Base-by-base conservation (phyloP, 2,329 filamentous ascomycete species). In the Hysterium pulicare region DNA sequence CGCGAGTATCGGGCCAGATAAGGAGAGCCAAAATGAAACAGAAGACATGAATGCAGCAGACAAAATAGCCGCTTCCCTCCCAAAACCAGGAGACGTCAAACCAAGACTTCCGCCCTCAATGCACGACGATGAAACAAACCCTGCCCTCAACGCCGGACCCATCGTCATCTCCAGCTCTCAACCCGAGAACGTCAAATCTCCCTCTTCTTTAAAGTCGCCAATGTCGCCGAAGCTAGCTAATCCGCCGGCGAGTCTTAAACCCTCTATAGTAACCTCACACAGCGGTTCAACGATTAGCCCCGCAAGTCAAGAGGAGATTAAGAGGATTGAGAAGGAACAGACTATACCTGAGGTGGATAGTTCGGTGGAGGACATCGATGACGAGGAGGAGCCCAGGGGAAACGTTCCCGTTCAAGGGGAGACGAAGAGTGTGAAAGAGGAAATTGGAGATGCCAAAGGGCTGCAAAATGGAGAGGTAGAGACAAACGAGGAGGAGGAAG, bases 271-370 rank as follows among this genome's bases (percentile, higher is more conserved):
- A 21, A 7, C 24, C 33, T 40, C 46, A 33, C 55, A 60, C 46
- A 55, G 53, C 26, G 58, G 57, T 3, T 50, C 53, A 19, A 51
- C 48, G 22, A 45, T 65, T 8, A 51, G 49, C 31, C 39, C 34
- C 9, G 57, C 52, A 20, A 51, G 50, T 17, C 40, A 55, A 33
- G 59, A 62, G 31, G 60, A 59, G 39, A 58, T 62, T 26, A 63
- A 62, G 49, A 42, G 51, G 38, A 45, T 60, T n/a, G 65, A 66
- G 46, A 24, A 57, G 33, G 51, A 53, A 20, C 47, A 50, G 28
- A 41, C 53, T 16, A 61, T 61, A 35, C 20, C 50, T 9, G 61
- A 66, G 44, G 64, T 49, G 19, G 52, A 38, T 28, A 49, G 42
- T 45, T 22, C 23, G 13, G 51, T 50, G 2, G 45, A 53, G 26